phyloP scores from a whole-genome alignment of 2,329 filamentous ascomycete species.

The Trichoderma oligosporum region DNA sequence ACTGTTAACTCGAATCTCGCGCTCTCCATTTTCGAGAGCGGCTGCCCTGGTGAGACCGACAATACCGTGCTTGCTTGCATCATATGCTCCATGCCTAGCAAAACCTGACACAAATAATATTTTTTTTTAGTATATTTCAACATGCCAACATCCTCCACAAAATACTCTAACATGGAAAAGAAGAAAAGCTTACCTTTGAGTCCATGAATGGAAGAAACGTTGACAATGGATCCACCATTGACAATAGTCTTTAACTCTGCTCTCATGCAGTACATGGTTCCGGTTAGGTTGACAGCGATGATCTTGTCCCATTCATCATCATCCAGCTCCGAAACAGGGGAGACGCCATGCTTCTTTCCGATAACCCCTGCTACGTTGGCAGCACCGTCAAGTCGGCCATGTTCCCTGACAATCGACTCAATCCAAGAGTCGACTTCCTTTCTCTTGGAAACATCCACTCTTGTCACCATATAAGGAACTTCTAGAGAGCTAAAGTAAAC shows the following conservation, averaged over 20 bases:
- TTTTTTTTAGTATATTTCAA: too few species aligned
- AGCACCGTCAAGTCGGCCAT: conserved; percentile 50
- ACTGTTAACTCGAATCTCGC: conserved; percentile 43
- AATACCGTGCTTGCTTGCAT: conserved; percentile 35
- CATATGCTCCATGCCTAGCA: conserved; percentile 32
- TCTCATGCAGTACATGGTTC: conserved; percentile 47
- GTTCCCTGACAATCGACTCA: conserved; percentile 38
- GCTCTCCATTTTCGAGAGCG: conserved; percentile 35
- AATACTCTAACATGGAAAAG: too few species aligned
- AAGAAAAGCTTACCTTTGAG: conserved; percentile 27
- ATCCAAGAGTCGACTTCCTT: conserved; percentile 50
- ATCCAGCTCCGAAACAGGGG: conserved; percentile 40
- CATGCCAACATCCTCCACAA: too few species aligned
- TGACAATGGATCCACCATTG: conserved; percentile 56
- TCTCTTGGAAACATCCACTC: conserved; percentile 46
- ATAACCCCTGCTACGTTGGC: conserved; percentile 53
- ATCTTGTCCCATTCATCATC: conserved; percentile 46
- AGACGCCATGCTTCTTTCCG: conserved; percentile 40
- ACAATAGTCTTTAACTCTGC: conserved; percentile 43
- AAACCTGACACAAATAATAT: too few species aligned
- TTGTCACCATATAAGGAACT: conserved; percentile 32
- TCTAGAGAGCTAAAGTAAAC: conserved; percentile 29
- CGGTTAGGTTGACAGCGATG: conserved; percentile 46
- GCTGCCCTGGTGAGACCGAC: conserved; percentile 34
- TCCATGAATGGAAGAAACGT: conserved; percentile 51